These are phyloP conservation scores for Clitocybe nebularis DNA, from an alignment of 1,284 basidiomycete species.

Conservation along the genomic window DNA sequence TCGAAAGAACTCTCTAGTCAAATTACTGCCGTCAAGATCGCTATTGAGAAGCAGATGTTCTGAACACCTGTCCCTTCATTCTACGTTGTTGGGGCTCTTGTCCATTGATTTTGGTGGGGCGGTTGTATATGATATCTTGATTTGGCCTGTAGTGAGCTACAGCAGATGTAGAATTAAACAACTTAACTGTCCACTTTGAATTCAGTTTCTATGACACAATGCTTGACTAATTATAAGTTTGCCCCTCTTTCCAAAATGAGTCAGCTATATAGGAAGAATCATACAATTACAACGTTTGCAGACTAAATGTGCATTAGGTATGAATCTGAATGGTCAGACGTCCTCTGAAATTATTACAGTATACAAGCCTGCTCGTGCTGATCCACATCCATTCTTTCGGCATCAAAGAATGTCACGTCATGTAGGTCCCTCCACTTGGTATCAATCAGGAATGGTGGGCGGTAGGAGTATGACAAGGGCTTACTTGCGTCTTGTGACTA, in stretches of 20 bases:
- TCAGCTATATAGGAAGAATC: too few species aligned
- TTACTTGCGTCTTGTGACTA: conserved; percentile 44
- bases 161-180: too few species aligned
- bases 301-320: neutral
- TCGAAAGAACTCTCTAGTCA: conserved; percentile 89
- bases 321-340: neutral
- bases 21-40: conserved; percentile 86
- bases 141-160: too few species aligned
- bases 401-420: conserved; percentile 36
- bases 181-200: too few species aligned
- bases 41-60: conserved; percentile 71
- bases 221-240: too few species aligned
- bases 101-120: too few species aligned
- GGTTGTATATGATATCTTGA: too few species aligned
- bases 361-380: conserved; percentile 28
- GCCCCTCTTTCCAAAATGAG: too few species aligned
- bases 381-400: conserved; percentile 34
- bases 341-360: neutral
- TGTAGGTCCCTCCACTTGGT: conserved; percentile 32
- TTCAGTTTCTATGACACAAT: too few species aligned
- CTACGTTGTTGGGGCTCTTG: too few species aligned
- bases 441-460: neutral
- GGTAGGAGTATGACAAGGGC: conserved; percentile 10
- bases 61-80: too few species aligned
- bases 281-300: too few species aligned